phyloP scores from a whole-genome alignment of 2,329 filamentous ascomycete genomes.

The Escovopsis sp. region DNA sequence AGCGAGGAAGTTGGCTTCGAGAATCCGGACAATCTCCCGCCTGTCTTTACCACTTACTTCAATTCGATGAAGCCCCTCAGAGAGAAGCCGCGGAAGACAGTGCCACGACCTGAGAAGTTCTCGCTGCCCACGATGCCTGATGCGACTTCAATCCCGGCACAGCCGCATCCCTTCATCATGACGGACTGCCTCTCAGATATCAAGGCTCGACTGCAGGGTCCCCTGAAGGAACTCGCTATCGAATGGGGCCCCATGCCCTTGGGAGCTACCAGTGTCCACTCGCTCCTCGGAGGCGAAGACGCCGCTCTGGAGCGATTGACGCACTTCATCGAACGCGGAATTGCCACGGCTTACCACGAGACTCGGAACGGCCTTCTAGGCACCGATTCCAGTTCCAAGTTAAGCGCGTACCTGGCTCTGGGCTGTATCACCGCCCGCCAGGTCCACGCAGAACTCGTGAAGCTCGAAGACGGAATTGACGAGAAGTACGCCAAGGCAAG shows the following conservation, averaged over 20 bases:
- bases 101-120: conserved; percentile 35
- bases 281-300: conserved; percentile 54
- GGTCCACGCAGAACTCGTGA: conserved; percentile 50
- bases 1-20: conserved; percentile 53
- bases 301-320: conserved; percentile 42
- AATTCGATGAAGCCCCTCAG: conserved; percentile 60
- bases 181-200: conserved; percentile 40
- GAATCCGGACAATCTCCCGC: conserved; percentile 45
- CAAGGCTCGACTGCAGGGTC: conserved; percentile 39
- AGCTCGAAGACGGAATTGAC: conserved; percentile 51
- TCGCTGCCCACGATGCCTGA: conserved; percentile 44
- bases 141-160: conserved; percentile 34
- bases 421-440: conserved; percentile 61
- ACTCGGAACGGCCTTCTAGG: conserved; percentile 60
- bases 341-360: conserved; percentile 50
- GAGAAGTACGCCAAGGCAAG: conserved; percentile 22
- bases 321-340: conserved; percentile 45
- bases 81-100: conserved; percentile 41
- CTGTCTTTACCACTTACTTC: conserved; percentile 62
- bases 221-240: conserved; percentile 36
- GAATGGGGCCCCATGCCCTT: conserved; percentile 38
- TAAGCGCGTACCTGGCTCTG: conserved; percentile 58
- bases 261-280: conserved; percentile 43
- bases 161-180: conserved; percentile 48
- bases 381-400: conserved; percentile 57